Evolutionary conservation across 208 protist genomes (phyloP), one percentile per base, ranked within the genome.

Genomic region (Naegleria lovaniensis): DNA sequence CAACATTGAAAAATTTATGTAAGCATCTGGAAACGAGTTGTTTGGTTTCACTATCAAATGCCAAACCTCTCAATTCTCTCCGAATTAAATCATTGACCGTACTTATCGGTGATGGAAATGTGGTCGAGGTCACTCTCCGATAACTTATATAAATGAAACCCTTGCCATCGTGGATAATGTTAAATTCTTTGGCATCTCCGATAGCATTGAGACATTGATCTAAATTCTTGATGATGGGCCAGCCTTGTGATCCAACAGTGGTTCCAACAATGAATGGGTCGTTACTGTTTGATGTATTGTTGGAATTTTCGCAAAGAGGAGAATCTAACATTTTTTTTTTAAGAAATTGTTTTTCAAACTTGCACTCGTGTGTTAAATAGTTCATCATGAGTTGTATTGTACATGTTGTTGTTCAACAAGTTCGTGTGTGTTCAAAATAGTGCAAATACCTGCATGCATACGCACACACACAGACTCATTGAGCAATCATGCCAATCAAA

Each of bases 1-100:
- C 51, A 22, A 89, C 16, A n/a, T 89, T 89, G 51, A 89, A 89
- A 25, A 89, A 89, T 76, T 89, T 89, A 43, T 89, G 86, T 0
- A 89, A 41, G 13, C 15, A 15, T 43, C 86, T 36, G 16, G 51
- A 76, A n/a, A 89, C 51, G 38, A 89, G 15, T 11, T 76, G 39
- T n/a, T 36, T 51, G 11, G 86, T 76, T 76, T 36, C 36, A 29
- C 9, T 43, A 89, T 89, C 38, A 76, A 89, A 89, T 0, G 33
- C 86, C 25, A 89, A 76, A 9, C 86, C 86, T 89, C 86, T 11
- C 6, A 59, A 19, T 76, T 89, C 86, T 76, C 86, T 89, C 41
- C 86, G 19, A 16, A 88, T 33, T 36, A 29, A 51, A 51, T 33
- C 76, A 33, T 41, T 33, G 3, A 67, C 22, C 13, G 55, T 67